Percentiles rank a stretch among this genome's conserved stretches.
Conservation (phyloP, 1,284 basidiomycete species). For the Chiua sp. region DNA sequence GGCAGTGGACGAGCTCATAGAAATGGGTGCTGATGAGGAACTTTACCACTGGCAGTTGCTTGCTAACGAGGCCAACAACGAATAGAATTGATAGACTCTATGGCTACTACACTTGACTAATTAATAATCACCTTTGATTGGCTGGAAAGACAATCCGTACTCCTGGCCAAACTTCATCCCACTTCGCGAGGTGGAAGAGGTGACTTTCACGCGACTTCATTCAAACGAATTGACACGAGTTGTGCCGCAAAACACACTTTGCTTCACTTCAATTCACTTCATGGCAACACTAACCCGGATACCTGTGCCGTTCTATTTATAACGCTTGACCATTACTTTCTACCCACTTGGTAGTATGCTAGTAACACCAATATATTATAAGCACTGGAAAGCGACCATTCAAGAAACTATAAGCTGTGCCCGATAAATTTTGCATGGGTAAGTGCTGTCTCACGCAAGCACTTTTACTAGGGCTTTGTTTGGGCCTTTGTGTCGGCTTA, state of each 20-base stretch:
- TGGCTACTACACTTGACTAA: background rate
- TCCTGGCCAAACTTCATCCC: background rate
- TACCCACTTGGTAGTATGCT: no score
- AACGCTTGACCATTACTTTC: no score
- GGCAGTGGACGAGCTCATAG: background rate
- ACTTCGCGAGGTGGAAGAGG: background rate
- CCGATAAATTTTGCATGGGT: no score
- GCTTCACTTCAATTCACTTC: background rate
- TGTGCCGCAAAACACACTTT: background rate
- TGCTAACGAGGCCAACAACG: background rate
- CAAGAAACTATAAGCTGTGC: no score
- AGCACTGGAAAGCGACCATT: no score
- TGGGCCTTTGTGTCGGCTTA: no score
- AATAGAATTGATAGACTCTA: no score
- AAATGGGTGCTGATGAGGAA: background rate
- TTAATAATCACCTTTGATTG: background rate
- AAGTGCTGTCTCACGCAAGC: no score
- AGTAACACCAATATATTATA: no score
- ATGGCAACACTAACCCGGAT: background rate
- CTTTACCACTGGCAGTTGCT: background rate
- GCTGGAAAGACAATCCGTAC: background rate
- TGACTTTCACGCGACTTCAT: background rate
- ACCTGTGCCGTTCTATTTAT: no score
- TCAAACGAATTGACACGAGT: background rate
- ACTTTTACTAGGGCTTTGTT: no score